A percentile compares a stretch with the other conserved stretches of the same genome.
Conservation (phyloP, 1,284 basidiomycete species). For the Tremellales sp. region DNA sequence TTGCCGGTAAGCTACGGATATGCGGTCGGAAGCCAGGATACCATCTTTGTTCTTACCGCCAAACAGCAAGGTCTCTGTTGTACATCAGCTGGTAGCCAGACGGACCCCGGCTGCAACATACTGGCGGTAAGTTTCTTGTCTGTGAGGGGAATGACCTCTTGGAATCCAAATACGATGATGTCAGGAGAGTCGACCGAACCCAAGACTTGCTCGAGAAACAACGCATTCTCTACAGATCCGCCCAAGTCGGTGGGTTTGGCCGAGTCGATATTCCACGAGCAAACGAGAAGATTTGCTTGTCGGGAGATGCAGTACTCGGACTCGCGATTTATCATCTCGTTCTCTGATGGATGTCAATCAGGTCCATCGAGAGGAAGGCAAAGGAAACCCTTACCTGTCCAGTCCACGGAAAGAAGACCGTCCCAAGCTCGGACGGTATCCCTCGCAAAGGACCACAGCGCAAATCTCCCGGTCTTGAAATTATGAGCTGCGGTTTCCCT, state of each 20-base stretch:
- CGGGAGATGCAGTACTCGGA: slow-evolving; percentile 74
- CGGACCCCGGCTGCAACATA: slow-evolving; percentile 29
- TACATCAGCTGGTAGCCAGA: neutral
- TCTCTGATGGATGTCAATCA: slow-evolving; percentile 53
- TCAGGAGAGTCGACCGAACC: slow-evolving; percentile 70
- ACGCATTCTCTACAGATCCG: slow-evolving; percentile 60
- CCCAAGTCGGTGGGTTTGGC: slow-evolving; percentile 71
- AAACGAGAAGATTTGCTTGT: slow-evolving; percentile 70
- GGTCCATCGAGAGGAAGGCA: neutral
- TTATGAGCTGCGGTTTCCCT: neutral
- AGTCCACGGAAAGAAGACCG: slow-evolving; percentile 75
- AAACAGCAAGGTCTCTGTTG: slow-evolving; percentile 67
- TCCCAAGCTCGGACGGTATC: slow-evolving; percentile 88
- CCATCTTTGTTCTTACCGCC: slow-evolving; percentile 62
- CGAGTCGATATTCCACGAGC: slow-evolving; percentile 93
- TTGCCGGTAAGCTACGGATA: slow-evolving; percentile 75
- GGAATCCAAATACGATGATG: slow-evolving; percentile 88
- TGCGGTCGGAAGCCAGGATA: slow-evolving; percentile 54
- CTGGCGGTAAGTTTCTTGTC: slow-evolving; percentile 84
- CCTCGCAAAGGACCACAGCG: slow-evolving; percentile 71
- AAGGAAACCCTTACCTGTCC: slow-evolving; percentile 64
- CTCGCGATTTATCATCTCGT: slow-evolving; percentile 70
- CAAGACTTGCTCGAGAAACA: slow-evolving; percentile 69
- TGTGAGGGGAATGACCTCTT: slow-evolving; percentile 93
- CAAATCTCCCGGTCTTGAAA: slow-evolving; percentile 53